phyloP scores from a whole-genome alignment of 306 rosid species.

The Vachellia collinsii region DNA sequence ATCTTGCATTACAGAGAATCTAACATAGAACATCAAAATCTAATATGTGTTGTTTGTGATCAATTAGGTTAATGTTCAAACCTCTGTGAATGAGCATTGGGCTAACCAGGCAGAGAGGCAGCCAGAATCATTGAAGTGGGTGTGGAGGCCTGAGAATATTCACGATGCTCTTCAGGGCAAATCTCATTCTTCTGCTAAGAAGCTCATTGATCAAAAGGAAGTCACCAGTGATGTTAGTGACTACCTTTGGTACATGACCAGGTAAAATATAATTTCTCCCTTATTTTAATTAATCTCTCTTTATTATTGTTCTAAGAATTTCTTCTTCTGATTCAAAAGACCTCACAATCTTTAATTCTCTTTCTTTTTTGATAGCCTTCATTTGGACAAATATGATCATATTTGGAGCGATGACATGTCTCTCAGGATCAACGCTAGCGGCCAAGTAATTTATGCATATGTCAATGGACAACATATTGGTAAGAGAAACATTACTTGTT shows the following conservation, averaged over 20 bases:
- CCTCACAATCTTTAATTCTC: not conserved
- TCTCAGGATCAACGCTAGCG: slow-evolving; percentile 1
- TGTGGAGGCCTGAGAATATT: slow-evolving; percentile 57
- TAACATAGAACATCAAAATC: no score
- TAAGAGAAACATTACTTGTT: not conserved
- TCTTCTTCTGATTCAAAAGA: not conserved
- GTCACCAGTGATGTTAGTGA: slow-evolving; percentile 53
- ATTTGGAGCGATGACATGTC: not conserved
- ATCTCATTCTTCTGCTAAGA: slow-evolving; percentile 25
- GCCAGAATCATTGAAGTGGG: slow-evolving; percentile 49
- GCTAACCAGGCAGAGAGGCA: slow-evolving; percentile 45
- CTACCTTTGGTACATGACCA: slow-evolving; percentile 67
- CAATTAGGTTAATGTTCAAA: slow-evolving; percentile 59
- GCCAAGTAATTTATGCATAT: not conserved
- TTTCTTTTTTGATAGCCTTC: slow-evolving; percentile 28
- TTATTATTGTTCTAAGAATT: not conserved
- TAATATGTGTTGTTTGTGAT: not conserved
- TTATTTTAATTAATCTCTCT: not conserved
- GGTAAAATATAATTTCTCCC: slow-evolving; percentile 35
- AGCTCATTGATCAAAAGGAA: slow-evolving; percentile 52
- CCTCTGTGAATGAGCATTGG: slow-evolving; percentile 49
- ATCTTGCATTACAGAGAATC: not conserved
- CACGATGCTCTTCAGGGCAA: slow-evolving; percentile 38
- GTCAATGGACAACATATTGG: slow-evolving; percentile 13
- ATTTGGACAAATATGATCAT: not conserved